phyloP scores from a whole-genome alignment of 2,329 filamentous ascomycete species.

The Paecilomyces niveus region DNA sequence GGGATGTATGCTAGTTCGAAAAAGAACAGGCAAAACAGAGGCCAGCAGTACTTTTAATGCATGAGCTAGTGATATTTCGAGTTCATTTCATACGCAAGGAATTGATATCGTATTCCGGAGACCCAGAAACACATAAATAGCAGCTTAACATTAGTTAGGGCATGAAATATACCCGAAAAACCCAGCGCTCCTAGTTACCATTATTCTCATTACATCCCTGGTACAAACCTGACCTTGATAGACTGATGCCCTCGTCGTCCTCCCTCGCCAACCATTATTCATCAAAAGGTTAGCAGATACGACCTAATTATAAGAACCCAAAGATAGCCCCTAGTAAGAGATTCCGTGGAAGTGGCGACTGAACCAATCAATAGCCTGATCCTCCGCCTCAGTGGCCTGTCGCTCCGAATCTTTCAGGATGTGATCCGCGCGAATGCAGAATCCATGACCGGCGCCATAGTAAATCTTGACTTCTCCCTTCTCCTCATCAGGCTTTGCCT shows the following conservation, averaged over 20 bases:
- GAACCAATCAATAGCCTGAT: conserved; percentile 17
- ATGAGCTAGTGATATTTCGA: background rate
- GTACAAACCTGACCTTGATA: background rate
- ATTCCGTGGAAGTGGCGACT: background rate
- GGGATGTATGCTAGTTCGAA: conserved; percentile 21
- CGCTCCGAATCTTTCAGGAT: conserved; percentile 12
- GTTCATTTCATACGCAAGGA: background rate
- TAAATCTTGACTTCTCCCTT: conserved; percentile 20
- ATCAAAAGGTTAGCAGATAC: too few species aligned
- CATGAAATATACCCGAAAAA: too few species aligned
- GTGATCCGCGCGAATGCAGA: conserved; percentile 19
- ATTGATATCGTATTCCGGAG: background rate
- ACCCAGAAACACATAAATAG: background rate
- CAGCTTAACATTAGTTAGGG: too few species aligned
- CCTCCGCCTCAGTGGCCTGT: conserved; percentile 19
- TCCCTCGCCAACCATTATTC: too few species aligned
- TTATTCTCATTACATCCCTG: background rate
- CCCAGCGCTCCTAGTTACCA: background rate
- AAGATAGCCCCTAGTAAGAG: background rate
- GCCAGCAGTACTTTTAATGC: conserved; percentile 22
- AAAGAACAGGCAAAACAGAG: conserved; percentile 15
- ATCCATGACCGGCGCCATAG: conserved; percentile 18
- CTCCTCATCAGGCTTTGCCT: conserved; percentile 9
- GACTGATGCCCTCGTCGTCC: background rate
- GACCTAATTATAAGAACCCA: background rate